Evolutionary conservation across 2,329 filamentous ascomycete genomes (phyloP).

Genomic region (Bipolaris bicolor): DNA sequence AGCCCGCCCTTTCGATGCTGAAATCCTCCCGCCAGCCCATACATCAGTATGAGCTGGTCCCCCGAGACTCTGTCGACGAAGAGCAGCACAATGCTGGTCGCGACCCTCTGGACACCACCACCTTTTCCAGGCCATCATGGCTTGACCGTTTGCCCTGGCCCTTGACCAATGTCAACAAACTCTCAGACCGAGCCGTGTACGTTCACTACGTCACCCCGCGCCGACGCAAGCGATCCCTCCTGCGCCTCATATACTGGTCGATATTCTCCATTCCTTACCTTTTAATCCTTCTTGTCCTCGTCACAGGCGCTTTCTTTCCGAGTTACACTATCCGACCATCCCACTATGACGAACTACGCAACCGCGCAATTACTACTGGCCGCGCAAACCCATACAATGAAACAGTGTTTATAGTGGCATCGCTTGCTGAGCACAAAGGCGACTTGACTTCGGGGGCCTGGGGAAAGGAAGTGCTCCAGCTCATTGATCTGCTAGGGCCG

Average conservation of each 20-base stretch:
- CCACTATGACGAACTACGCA: constrained; percentile 57
- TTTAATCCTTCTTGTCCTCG: constrained; percentile 47
- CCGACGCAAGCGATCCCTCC: constrained; percentile 38
- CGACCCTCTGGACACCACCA: constrained; percentile 15
- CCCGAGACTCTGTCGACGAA: constrained; percentile 37
- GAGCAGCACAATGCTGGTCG: constrained; percentile 25
- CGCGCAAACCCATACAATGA: constrained; percentile 63
- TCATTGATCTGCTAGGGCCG: constrained; percentile 70
- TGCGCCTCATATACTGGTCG: constrained; percentile 41
- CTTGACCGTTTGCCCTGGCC: constrained; percentile 23
- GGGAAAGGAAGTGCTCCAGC: constrained; percentile 64
- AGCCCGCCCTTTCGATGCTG: constrained; percentile 22
- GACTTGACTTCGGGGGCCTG: constrained; percentile 67
- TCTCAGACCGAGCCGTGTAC: constrained; percentile 40
- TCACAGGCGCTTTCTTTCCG: constrained; percentile 58
- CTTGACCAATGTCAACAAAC: constrained; percentile 33
- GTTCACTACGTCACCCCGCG: constrained; percentile 43
- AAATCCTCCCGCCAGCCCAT: constrained; percentile 23
- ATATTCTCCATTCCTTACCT: constrained; percentile 44
- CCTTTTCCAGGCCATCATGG: constrained; percentile 32
- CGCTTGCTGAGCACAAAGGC: constrained; percentile 69
- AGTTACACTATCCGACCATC: constrained; percentile 62
- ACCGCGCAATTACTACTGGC: constrained; percentile 42
- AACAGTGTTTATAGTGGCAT: constrained; percentile 75
- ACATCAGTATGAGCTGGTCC: constrained; percentile 45